phyloP scores from a whole-genome alignment of 805 yeast species.

The Kodamaea kaohsiungensis region DNA sequence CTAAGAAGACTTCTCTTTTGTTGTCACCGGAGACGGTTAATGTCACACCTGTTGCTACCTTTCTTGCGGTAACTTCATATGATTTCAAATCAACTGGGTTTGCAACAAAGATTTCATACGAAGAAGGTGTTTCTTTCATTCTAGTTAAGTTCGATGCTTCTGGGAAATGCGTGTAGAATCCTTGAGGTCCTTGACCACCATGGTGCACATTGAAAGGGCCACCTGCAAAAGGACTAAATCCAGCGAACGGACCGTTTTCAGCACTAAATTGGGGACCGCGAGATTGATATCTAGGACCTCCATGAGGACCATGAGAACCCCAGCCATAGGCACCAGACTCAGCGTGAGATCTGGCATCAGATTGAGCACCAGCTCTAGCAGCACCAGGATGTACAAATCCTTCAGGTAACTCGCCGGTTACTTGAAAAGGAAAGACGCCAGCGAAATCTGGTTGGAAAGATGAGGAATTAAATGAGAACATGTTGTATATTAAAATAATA shows the following conservation, averaged over 20 bases:
- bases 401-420: neutral
- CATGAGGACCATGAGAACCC: too few species aligned
- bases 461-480: neutral
- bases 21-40: slow-evolving; percentile 6
- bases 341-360: neutral
- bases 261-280: too few species aligned
- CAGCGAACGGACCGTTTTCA: too few species aligned
- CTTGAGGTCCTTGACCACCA: neutral
- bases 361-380: neutral
- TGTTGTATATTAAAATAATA: neutral
- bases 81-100: slow-evolving; percentile 4
- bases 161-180: neutral
- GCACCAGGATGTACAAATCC: neutral
- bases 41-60: slow-evolving; percentile 1
- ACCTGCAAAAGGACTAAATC: too few species aligned
- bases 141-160: neutral
- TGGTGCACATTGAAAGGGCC: neutral
- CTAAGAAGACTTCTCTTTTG: neutral
- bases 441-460: neutral
- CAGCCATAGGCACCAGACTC: too few species aligned
- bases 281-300: too few species aligned
- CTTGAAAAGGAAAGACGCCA: neutral
- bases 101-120: slow-evolving; percentile 3
- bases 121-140: slow-evolving; percentile 1
- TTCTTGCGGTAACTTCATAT: slow-evolving; percentile 12